These are phyloP conservation scores for Pyrus hybrid DNA, from an alignment of 331 rosid genomes.

Conservation along the genomic window DNA sequence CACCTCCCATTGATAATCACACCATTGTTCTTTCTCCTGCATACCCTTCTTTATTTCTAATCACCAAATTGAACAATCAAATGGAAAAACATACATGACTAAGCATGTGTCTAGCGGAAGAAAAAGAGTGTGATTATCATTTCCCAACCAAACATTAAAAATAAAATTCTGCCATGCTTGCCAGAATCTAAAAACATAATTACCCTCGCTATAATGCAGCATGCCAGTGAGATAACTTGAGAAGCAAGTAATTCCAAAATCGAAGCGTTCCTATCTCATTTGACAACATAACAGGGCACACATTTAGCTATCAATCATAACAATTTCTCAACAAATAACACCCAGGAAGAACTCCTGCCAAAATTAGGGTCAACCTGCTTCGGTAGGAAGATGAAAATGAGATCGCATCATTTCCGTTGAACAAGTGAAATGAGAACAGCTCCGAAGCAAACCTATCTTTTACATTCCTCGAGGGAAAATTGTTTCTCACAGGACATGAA, in stretches of 20 bases:
- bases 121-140: too few species aligned
- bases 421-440: background rate
- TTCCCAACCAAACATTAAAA: too few species aligned
- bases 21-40: too few species aligned
- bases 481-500: background rate
- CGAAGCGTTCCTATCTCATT: background rate
- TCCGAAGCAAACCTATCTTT: conserved; percentile 2
- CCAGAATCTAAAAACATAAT: too few species aligned
- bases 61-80: too few species aligned
- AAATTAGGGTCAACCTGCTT: background rate
- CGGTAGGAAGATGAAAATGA: background rate
- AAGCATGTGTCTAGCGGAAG: too few species aligned
- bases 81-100: too few species aligned
- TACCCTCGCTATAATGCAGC: too few species aligned
- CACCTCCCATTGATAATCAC: too few species aligned
- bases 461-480: conserved; percentile 3
- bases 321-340: background rate
- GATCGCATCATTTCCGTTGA: background rate
- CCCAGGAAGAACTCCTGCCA: background rate
- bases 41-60: too few species aligned
- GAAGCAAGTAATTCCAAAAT: background rate
- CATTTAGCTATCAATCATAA: background rate
- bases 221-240: background rate
- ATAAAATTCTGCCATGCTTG: too few species aligned
- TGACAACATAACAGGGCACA: background rate